Evolutionary conservation across 2,329 filamentous ascomycete genomes (phyloP).

Genomic region (Truncatella angustata): DNA sequence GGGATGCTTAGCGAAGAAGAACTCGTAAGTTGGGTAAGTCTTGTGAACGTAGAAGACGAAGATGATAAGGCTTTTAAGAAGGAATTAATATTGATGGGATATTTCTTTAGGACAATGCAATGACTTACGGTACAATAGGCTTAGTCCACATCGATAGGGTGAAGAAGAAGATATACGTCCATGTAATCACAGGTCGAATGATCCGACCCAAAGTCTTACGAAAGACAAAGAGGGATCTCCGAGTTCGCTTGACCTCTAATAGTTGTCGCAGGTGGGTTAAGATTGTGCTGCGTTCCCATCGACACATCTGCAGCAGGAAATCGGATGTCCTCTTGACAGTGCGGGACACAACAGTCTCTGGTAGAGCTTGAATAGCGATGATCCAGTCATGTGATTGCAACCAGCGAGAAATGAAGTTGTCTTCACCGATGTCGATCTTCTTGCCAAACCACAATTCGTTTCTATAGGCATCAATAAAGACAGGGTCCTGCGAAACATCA

Average conservation of each 20-base stretch:
- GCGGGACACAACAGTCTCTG: slow-evolving; percentile 6
- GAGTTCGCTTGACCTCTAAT: not conserved
- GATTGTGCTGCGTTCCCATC: slow-evolving; percentile 12
- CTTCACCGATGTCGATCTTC: slow-evolving; percentile 11
- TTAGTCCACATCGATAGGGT: not conserved
- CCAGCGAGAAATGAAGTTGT: slow-evolving; percentile 14
- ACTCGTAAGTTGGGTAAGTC: not conserved
- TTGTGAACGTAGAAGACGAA: not conserved
- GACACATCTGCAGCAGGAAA: slow-evolving; percentile 9
- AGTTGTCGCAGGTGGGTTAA: not conserved
- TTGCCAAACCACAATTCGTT: slow-evolving; percentile 8
- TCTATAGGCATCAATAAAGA: not conserved
- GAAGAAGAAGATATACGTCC: too few species aligned
- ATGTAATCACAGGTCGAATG: not conserved
- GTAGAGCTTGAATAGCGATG: slow-evolving; percentile 8
- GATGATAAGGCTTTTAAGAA: not conserved
- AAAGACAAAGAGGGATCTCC: not conserved
- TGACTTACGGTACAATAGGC: not conserved
- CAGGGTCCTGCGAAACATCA: not conserved
- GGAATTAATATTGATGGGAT: not conserved
- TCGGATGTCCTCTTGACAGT: slow-evolving; percentile 2
- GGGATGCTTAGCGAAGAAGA: not conserved
- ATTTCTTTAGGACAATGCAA: not conserved
- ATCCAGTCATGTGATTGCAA: slow-evolving; percentile 7
- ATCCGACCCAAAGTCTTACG: not conserved